A percentile compares a stretch with the other conserved stretches of the same genome.
These are phyloP conservation scores for Mortierella antarctica DNA, from an alignment of 192 early-diverging fungal species.

Conservation along the genomic window DNA sequence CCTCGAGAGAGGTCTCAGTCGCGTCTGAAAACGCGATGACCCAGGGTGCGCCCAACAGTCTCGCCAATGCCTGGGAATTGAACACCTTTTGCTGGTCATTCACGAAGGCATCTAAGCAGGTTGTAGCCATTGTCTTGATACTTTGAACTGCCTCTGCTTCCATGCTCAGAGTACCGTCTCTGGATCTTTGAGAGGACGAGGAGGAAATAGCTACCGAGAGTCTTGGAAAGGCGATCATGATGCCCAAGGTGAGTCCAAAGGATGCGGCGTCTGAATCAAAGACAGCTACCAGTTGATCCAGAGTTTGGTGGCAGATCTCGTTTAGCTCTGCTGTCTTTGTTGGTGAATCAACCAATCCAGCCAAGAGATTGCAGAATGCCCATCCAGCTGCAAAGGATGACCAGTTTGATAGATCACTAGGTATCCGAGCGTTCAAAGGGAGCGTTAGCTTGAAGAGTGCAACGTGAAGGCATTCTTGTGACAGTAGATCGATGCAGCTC, in stretches of 20 bases:
- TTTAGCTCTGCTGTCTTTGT: constrained; percentile 49
- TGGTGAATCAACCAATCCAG: constrained; percentile 40
- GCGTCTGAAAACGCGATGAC: constrained; percentile 45
- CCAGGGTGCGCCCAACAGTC: constrained; percentile 47
- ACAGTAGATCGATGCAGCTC: neutral
- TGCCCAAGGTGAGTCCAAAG: constrained; percentile 37
- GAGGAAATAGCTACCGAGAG: constrained; percentile 28
- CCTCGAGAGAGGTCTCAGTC: constrained; percentile 17
- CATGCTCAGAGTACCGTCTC: neutral
- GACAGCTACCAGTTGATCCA: constrained; percentile 27
- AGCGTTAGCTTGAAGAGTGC: no score
- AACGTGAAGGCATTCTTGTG: neutral
- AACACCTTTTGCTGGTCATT: constrained; percentile 22
- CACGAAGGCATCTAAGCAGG: constrained; percentile 21
- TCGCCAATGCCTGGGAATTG: constrained; percentile 19
- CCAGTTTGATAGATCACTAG: constrained; percentile 48
- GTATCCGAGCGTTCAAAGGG: neutral
- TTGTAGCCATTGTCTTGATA: constrained; percentile 23
- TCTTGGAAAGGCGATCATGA: constrained; percentile 51
- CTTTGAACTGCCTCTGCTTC: constrained; percentile 24
- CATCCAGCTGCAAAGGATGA: constrained; percentile 51
- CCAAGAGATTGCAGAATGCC: constrained; percentile 53
- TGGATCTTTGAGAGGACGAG: constrained; percentile 7
- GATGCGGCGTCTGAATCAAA: constrained; percentile 16
- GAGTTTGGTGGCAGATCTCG: constrained; percentile 35